Evolutionary conservation across 768 basidiomycete genomes (phyloP).

Genomic region (Xanthoconium stramineum): DNA sequence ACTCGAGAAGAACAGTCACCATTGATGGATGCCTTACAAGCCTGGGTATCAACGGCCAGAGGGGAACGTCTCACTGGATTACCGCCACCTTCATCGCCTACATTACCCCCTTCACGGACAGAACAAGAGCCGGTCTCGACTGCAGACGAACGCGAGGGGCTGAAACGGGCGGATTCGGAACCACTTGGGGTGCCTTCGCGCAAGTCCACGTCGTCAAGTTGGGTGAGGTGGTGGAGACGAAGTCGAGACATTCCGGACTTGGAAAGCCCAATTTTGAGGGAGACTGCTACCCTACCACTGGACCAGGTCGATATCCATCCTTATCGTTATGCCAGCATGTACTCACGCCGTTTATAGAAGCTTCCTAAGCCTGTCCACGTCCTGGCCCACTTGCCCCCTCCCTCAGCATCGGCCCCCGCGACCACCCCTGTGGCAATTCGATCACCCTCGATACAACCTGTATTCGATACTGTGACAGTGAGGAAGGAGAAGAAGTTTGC

Average conservation of each 20-base stretch:
- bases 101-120: constrained; percentile 13
- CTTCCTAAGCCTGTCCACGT: background rate
- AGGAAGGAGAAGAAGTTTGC: constrained; percentile 59
- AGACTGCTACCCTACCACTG: constrained; percentile 21
- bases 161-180: constrained; percentile 37
- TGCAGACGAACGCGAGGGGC: constrained; percentile 24
- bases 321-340: background rate
- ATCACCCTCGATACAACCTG: constrained; percentile 29
- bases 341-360: constrained; percentile 15
- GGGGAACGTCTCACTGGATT: constrained; percentile 22
- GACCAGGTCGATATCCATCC: constrained; percentile 17
- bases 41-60: constrained; percentile 46
- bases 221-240: constrained; percentile 83
- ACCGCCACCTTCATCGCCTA: constrained; percentile 9
- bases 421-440: constrained; percentile 37
- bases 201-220: constrained; percentile 59
- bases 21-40: constrained; percentile 66
- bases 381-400: constrained; percentile 4
- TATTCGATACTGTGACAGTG: constrained; percentile 9
- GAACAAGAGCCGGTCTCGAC: constrained; percentile 28
- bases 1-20: constrained; percentile 73
- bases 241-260: constrained; percentile 39
- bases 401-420: constrained; percentile 44
- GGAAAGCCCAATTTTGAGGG: constrained; percentile 24
- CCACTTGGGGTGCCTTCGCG: constrained; percentile 35